phyloP scores from a whole-genome alignment of 129 eudicot genomes.

The Lactuca saligna region DNA sequence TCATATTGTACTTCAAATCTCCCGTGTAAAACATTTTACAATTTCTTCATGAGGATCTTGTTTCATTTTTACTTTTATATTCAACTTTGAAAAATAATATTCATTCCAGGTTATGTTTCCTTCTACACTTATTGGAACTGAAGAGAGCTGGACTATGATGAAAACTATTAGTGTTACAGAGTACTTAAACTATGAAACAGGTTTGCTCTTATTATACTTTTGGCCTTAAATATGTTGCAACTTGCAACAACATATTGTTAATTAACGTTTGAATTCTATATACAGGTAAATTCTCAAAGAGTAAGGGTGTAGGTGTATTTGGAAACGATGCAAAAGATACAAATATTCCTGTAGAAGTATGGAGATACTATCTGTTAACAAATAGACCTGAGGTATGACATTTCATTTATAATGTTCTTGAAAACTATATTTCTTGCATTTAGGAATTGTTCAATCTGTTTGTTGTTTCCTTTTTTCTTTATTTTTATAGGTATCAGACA shows the following conservation, averaged over 20 bases:
- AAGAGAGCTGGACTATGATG: constrained; percentile 89
- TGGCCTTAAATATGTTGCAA: not conserved
- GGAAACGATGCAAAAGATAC: constrained; percentile 96
- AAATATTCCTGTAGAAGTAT: constrained; percentile 91
- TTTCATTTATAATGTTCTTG: constrained; percentile 9
- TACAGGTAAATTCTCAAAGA: constrained; percentile 80
- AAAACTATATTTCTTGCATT: too few species aligned
- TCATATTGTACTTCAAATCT: not conserved
- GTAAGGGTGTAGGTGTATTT: constrained; percentile 91
- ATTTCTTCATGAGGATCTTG: not conserved
- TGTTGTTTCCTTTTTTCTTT: not conserved
- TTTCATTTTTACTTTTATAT: not conserved
- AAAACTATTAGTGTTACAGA: constrained; percentile 93
- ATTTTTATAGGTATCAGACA: constrained; percentile 73
- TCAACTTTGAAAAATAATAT: not conserved
- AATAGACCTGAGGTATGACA: constrained; percentile 87
- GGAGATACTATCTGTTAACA: constrained; percentile 90
- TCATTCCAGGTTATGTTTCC: constrained; percentile 86
- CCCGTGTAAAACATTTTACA: too few species aligned
- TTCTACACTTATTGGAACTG: constrained; percentile 89
- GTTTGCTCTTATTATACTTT: constrained; percentile 39
- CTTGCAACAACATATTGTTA: not conserved
- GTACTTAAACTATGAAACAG: constrained; percentile 88
- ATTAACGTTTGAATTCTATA: not conserved
- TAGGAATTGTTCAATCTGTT: not conserved